phyloP scores from a whole-genome alignment of 345 rosid genomes.

The Limnanthes douglasii region DNA sequence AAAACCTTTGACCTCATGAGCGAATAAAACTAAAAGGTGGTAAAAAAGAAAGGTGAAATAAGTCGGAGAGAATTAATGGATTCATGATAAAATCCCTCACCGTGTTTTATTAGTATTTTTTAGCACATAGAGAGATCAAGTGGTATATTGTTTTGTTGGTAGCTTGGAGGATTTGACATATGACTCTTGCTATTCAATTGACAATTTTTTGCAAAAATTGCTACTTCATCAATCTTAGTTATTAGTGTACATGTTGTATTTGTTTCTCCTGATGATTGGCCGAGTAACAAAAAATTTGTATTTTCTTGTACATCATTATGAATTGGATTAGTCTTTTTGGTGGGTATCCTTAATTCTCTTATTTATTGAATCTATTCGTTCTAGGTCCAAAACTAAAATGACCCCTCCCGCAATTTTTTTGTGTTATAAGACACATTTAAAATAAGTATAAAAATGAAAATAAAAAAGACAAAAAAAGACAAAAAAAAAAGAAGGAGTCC shows the following conservation, averaged over 20 bases:
- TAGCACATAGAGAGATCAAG: background rate
- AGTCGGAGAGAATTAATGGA: background rate
- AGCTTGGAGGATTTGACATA: too few relatives aligned
- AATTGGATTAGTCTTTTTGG: conserved; percentile 7
- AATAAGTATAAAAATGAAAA: background rate
- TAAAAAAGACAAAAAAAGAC: too few relatives aligned
- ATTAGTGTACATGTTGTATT: too few relatives aligned
- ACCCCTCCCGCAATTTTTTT: too few relatives aligned
- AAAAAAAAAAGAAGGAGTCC: too few relatives aligned
- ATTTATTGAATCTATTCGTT: too few relatives aligned
- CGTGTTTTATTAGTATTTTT: background rate
- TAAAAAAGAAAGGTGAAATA: background rate
- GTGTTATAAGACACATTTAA: background rate
- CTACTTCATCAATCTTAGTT: too few relatives aligned
- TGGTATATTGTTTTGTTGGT: background rate
- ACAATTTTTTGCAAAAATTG: conserved; percentile 3
- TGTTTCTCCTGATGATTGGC: conserved; percentile 7
- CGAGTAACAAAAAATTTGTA: conserved; percentile 8
- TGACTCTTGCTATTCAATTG: conserved; percentile 3
- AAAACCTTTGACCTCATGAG: background rate
- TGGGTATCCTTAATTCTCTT: too few relatives aligned
- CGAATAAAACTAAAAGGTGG: background rate
- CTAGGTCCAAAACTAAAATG: too few relatives aligned
- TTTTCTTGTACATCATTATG: conserved; percentile 7
- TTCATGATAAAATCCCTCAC: too few relatives aligned